Base-by-base conservation (phyloP, 2,329 filamentous ascomycete species). In the Diaporthe vexans region DNA sequence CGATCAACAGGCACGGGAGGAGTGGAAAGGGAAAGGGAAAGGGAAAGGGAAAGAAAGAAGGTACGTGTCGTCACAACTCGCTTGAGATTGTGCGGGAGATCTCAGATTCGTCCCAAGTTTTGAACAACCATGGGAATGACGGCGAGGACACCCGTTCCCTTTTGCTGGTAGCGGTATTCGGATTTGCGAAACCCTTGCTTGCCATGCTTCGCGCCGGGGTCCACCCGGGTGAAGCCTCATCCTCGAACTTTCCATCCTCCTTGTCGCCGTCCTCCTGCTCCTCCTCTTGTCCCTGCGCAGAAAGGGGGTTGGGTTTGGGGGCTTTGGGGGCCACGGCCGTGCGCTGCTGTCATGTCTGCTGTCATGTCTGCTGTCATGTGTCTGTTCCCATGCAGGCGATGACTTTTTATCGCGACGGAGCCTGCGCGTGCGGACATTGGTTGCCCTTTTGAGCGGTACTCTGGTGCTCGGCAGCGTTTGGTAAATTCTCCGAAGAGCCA, bases 1-100 rank as follows among this genome's bases (percentile, higher is more conserved):
- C 69, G 13, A 40, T 56, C 72, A 74, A 75, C 72, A 75, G 61
- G 67, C 43, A 26, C 43, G 37, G 43, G 43, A 46, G 57, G 17
- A 35, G 37, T 11, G 29, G 65, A 24, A 63, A 29, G 33, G 52
- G 56, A 57, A 54, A 69, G 43, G n/a, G n/a, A n/a, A n/a, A n/a
- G 37, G 29, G 65, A 24, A 63, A 29, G 33, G 52, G 56, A 57
- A 54, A 69, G 43, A 46, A 46, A 4, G 46, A 43, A 46, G 52
- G 21, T 54, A 43, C 51, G 46, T 33, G 43, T 61, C 67, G 46
- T 54, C 58, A 74, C 74, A 69, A 69, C 58, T 59, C 57, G 52
- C 72, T 58, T 35, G 59, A 63, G 72, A 57, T 40, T 68, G 72
- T 57, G 59, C 24, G 46, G 58, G 58, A 63, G 51, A 57, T 56